Evolutionary conservation across 495 filamentous ascomycete species (phyloP).

Genomic region (Annulohypoxylon moriforme): DNA sequence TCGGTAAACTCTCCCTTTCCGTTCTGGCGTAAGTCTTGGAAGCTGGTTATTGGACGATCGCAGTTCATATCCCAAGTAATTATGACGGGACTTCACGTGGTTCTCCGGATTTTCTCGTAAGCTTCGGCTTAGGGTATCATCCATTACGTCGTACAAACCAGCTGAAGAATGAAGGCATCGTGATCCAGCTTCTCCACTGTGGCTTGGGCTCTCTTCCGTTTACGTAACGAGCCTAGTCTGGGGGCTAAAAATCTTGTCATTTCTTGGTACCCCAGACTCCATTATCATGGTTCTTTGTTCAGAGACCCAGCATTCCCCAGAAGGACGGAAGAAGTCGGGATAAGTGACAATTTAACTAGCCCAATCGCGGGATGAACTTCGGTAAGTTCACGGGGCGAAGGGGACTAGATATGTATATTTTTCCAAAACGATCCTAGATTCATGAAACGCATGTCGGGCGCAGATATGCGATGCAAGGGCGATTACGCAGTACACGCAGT

Average conservation of each 20-base stretch:
- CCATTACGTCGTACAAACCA: slow-evolving; percentile 30
- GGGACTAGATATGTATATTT: slow-evolving; percentile 17
- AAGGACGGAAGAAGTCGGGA: slow-evolving; percentile 39
- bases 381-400: slow-evolving; percentile 31
- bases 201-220: slow-evolving; percentile 27
- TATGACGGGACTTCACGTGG: slow-evolving; percentile 14
- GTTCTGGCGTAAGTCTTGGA: neutral
- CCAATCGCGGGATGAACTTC: slow-evolving; percentile 47
- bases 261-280: slow-evolving; percentile 11
- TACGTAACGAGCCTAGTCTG: slow-evolving; percentile 35
- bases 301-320: slow-evolving; percentile 19
- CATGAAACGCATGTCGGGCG: slow-evolving; percentile 30
- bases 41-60: slow-evolving; percentile 18
- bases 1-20: neutral
- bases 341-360: slow-evolving; percentile 22
- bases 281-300: slow-evolving; percentile 14
- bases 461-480: slow-evolving; percentile 45
- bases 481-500: slow-evolving; percentile 42
- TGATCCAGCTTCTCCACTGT: slow-evolving; percentile 30
- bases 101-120: slow-evolving; percentile 24
- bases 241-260: slow-evolving; percentile 17
- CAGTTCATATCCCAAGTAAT: slow-evolving; percentile 3
- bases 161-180: slow-evolving; percentile 19
- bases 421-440: slow-evolving; percentile 17
- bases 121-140: slow-evolving; percentile 13